A percentile compares a stretch with the other conserved stretches of the same genome.
Evolutionary conservation across 2,329 filamentous ascomycete genomes (phyloP).

Genomic region (Balansia obtecta): DNA sequence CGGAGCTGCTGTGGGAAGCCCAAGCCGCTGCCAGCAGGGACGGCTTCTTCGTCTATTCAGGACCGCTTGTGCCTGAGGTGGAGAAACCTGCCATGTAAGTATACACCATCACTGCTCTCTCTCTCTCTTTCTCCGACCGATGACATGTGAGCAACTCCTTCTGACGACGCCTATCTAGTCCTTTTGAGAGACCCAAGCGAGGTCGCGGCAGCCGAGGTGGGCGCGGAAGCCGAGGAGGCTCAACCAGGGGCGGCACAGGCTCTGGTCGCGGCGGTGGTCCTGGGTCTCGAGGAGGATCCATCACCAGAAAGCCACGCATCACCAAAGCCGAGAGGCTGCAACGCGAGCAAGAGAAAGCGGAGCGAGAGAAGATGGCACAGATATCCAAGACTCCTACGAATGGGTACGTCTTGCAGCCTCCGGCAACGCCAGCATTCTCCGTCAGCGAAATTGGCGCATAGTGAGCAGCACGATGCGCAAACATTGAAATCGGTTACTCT

Average conservation of each 20-base stretch:
- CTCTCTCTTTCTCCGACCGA: no score
- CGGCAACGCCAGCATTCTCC: constrained; percentile 23
- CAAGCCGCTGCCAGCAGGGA: constrained; percentile 89
- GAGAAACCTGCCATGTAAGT: constrained; percentile 51
- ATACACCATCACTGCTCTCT: no score
- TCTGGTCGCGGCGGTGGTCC: constrained; percentile 40
- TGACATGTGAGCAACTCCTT: no score
- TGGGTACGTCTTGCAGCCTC: constrained; percentile 25
- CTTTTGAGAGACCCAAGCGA: constrained; percentile 62
- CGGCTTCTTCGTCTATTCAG: constrained; percentile 96
- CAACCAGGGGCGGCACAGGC: constrained; percentile 37
- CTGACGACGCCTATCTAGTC: constrained; percentile 29
- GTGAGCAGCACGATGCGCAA: not conserved
- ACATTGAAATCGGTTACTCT: not conserved
- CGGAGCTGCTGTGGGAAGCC: constrained; percentile 89
- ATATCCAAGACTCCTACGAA: constrained; percentile 25
- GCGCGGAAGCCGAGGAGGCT: constrained; percentile 48
- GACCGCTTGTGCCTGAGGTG: constrained; percentile 75
- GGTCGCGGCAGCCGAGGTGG: constrained; percentile 41
- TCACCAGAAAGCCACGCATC: constrained; percentile 69
- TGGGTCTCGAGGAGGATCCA: constrained; percentile 63
- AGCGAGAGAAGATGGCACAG: constrained; percentile 45
- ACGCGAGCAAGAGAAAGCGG: constrained; percentile 69
- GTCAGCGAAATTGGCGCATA: constrained; percentile 25
- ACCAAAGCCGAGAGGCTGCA: constrained; percentile 77